A percentile compares a stretch with the other conserved stretches of the same genome.
These are phyloP conservation scores for Fraxinus greggii DNA, from an alignment of 305 asterid genomes.

Conservation along the genomic window DNA sequence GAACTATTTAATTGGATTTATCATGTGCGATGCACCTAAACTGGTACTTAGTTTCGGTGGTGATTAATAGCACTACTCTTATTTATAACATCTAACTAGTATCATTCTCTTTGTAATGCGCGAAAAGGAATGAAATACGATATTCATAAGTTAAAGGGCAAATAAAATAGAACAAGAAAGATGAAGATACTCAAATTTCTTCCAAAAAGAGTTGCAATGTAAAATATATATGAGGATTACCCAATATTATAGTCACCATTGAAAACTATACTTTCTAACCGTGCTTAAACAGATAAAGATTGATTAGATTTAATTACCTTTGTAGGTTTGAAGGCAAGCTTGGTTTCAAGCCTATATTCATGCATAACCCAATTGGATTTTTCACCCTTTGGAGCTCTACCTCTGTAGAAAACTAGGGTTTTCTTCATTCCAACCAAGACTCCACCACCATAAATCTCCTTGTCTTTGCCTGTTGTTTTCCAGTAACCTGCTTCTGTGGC, in stretches of 20 bases:
- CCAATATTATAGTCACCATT: background rate
- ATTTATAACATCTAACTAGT: background rate
- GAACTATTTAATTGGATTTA: too few relatives aligned
- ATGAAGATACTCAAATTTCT: background rate
- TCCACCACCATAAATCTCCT: slow-evolving; percentile 61
- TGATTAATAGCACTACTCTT: too few relatives aligned
- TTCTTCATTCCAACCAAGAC: slow-evolving; percentile 81
- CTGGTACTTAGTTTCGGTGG: too few relatives aligned
- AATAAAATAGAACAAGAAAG: background rate
- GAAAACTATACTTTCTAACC: background rate
- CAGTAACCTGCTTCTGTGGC: slow-evolving; percentile 87
- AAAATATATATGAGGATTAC: background rate
- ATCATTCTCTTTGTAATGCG: background rate
- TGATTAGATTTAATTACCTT: slow-evolving; percentile 40
- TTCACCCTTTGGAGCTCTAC: slow-evolving; percentile 92
- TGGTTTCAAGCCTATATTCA: slow-evolving; percentile 64
- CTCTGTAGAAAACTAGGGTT: slow-evolving; percentile 76
- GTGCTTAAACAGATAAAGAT: background rate
- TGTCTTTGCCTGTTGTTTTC: slow-evolving; percentile 90
- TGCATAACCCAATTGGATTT: slow-evolving; percentile 93
- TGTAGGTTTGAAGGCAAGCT: slow-evolving; percentile 47
- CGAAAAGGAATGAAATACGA: background rate
- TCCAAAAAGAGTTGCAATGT: background rate
- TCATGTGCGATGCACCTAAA: too few relatives aligned
- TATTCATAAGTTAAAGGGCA: background rate